Percentiles rank a stretch among this genome's conserved stretches.
Conservation (phyloP, 768 basidiomycete species). For the Hortiboletus flavorubellus region DNA sequence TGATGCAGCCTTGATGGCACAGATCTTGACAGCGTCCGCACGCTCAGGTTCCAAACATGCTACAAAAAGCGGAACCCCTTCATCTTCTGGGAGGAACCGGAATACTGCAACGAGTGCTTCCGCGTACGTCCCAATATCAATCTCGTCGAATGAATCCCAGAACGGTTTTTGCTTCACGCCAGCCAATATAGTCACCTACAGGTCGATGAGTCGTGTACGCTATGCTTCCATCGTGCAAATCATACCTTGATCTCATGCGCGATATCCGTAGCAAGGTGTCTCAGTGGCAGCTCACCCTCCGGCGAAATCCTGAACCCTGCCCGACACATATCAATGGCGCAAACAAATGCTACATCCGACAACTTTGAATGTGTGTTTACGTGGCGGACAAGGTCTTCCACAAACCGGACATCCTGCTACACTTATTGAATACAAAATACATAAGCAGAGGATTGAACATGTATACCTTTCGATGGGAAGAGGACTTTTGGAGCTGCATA, state of each 20-base stretch:
- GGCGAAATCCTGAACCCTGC: slow-evolving; percentile 54
- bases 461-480: slow-evolving; percentile 31
- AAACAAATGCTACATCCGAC: slow-evolving; percentile 65
- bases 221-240: slow-evolving; percentile 18
- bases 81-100: slow-evolving; percentile 63
- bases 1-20: slow-evolving; percentile 69
- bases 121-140: slow-evolving; percentile 72
- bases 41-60: slow-evolving; percentile 72
- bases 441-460: neutral
- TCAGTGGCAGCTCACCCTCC: slow-evolving; percentile 60
- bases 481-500: slow-evolving; percentile 28
- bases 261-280: slow-evolving; percentile 64
- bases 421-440: neutral
- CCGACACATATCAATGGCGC: slow-evolving; percentile 74
- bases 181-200: slow-evolving; percentile 23
- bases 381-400: slow-evolving; percentile 60
- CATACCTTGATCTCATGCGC: slow-evolving; percentile 77
- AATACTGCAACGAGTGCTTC: slow-evolving; percentile 72
- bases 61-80: slow-evolving; percentile 57
- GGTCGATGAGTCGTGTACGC: neutral
- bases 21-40: slow-evolving; percentile 77
- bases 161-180: slow-evolving; percentile 53
- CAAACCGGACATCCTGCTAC: slow-evolving; percentile 50
- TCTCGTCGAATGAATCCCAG: slow-evolving; percentile 68
- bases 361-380: slow-evolving; percentile 53